These are phyloP conservation scores for Pseudomassariella vexata DNA, from an alignment of 2,329 filamentous ascomycete genomes.

Conservation along the genomic window DNA sequence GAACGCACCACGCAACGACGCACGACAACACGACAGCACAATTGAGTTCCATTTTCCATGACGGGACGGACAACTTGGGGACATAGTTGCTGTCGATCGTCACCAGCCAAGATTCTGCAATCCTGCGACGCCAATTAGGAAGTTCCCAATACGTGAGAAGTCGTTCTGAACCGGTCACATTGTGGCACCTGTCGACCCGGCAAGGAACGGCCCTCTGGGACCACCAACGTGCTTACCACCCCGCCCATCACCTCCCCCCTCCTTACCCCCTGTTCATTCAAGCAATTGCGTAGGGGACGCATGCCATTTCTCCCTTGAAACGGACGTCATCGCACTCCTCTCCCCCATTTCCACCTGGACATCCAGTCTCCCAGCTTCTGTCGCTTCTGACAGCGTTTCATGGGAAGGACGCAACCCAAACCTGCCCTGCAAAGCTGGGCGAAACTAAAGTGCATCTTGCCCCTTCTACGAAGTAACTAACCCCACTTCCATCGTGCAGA, in stretches of 20 bases:
- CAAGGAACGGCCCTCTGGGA: background rate
- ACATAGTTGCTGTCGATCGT: constrained; percentile 2
- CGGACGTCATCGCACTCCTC: constrained; percentile 4
- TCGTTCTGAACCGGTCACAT: background rate
- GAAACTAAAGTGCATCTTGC: background rate
- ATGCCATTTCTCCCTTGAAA: background rate
- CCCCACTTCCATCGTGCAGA: too few relatives aligned
- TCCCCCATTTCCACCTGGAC: background rate
- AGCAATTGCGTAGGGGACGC: background rate
- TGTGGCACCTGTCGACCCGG: background rate
- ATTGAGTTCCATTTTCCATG: background rate
- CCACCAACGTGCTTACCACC: background rate
- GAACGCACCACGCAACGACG: too few relatives aligned
- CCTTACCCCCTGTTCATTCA: background rate
- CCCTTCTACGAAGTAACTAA: constrained; percentile 2
- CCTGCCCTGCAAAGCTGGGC: background rate
- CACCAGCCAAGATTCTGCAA: too few relatives aligned
- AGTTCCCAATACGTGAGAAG: background rate
- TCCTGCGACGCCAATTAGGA: too few relatives aligned
- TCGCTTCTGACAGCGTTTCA: background rate
- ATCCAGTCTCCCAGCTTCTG: background rate
- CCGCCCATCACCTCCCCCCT: background rate
- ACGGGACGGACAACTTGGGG: background rate
- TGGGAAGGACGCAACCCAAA: background rate
- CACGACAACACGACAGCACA: too few relatives aligned